phyloP scores from a whole-genome alignment of 225 moss, liverwort and hornwort genomes.

The Thuidium tamariscinum region DNA sequence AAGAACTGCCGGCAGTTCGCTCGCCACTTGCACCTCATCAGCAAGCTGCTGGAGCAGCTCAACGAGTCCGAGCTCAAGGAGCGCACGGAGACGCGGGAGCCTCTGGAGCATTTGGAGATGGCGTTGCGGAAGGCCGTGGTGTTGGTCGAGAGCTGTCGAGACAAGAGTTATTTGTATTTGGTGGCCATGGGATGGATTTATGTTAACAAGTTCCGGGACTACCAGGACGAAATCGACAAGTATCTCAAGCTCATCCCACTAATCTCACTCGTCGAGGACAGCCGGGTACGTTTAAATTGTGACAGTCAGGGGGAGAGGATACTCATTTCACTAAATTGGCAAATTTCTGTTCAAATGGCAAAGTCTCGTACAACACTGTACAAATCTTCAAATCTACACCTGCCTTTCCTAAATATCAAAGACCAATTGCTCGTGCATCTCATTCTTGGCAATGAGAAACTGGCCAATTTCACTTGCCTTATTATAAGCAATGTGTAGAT shows the following conservation, averaged over 20 bases:
- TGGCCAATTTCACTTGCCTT: background rate
- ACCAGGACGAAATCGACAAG: conserved; percentile 82
- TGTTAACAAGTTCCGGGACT: conserved; percentile 81
- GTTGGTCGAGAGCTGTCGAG: conserved; percentile 79
- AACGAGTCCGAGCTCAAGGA: conserved; percentile 61
- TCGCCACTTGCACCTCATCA: conserved; percentile 76
- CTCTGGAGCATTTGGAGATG: conserved; percentile 72
- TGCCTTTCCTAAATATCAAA: background rate
- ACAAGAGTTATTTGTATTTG: conserved; percentile 91
- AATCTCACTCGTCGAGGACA: conserved; percentile 80
- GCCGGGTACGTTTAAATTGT: conserved; percentile 4
- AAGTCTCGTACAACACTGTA: background rate
- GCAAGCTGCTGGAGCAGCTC: conserved; percentile 72
- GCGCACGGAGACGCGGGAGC: conserved; percentile 74
- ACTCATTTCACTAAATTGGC: background rate
- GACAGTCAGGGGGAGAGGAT: background rate
- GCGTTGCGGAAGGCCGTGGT: conserved; percentile 63
- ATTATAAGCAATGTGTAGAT: background rate
- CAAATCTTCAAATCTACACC: background rate
- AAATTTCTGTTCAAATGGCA: background rate
- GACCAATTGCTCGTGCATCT: background rate
- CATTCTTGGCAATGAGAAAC: background rate
- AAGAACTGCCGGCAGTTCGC: conserved; percentile 85
- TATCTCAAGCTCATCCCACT: conserved; percentile 88
- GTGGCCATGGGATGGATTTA: conserved; percentile 97